phyloP scores from a whole-genome alignment of 2,329 filamentous ascomycete species.

The Colletotrichum tropicale region DNA sequence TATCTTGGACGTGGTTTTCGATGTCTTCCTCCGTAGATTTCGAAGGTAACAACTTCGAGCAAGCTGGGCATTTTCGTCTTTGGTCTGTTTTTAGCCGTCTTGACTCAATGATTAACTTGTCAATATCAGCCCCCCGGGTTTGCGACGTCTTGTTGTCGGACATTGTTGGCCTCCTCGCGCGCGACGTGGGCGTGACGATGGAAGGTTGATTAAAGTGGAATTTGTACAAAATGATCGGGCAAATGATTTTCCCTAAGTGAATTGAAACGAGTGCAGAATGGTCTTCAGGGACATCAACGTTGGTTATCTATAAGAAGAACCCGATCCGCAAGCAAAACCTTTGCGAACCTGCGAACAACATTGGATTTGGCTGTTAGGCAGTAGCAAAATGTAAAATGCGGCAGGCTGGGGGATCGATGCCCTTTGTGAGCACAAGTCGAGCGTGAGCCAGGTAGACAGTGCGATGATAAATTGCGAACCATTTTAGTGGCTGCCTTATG shows the following conservation, averaged over 20 bases:
- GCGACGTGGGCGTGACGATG: neutral
- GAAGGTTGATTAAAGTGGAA: neutral
- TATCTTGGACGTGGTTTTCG: neutral
- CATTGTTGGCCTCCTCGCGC: neutral
- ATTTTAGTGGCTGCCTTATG: too few species aligned
- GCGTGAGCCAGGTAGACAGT: too few species aligned
- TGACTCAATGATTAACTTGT: neutral
- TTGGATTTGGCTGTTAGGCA: too few species aligned
- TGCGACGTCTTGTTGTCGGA: neutral
- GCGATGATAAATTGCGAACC: too few species aligned
- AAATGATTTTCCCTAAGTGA: neutral
- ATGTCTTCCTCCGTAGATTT: neutral
- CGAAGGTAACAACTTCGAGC: neutral
- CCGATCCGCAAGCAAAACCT: too few species aligned
- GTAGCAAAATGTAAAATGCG: too few species aligned
- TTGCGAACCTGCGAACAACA: too few species aligned
- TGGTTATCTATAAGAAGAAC: too few species aligned
- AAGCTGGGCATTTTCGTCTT: neutral
- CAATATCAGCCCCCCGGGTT: neutral
- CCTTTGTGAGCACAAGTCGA: too few species aligned
- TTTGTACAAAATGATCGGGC: neutral
- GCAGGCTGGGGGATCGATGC: too few species aligned
- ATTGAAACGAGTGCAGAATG: neutral
- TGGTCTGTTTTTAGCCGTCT: neutral
- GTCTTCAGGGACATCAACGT: too few species aligned